Evolutionary conservation across 2,329 filamentous ascomycete species (phyloP).

Genomic region (Talaromyces sp.): DNA sequence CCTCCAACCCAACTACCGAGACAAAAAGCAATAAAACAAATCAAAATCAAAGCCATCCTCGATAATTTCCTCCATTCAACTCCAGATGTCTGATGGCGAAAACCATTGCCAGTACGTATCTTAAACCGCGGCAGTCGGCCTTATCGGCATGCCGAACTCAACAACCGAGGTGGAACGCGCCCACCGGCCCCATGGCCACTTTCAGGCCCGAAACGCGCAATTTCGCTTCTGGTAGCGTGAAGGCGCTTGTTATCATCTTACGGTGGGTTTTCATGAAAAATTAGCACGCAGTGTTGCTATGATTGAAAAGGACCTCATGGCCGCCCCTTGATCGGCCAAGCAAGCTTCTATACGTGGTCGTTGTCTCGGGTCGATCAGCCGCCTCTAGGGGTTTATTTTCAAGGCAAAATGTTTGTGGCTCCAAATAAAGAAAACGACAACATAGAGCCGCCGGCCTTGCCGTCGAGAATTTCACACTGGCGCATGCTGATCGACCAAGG

Average conservation of each 20-base stretch:
- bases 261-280: neutral
- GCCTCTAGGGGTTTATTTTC: neutral
- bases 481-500: slow-evolving; percentile 25
- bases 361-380: neutral
- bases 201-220: neutral
- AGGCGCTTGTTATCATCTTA: neutral
- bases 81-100: neutral
- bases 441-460: neutral
- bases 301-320: neutral
- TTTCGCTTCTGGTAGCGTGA: neutral
- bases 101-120: neutral
- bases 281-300: neutral
- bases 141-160: neutral
- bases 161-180: neutral
- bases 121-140: neutral
- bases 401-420: neutral
- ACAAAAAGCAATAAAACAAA: neutral
- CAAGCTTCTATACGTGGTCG: neutral
- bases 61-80: neutral
- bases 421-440: neutral
- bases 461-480: slow-evolving; percentile 27
- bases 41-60: neutral
- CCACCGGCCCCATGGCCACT: neutral
- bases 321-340: neutral
- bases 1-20: neutral